phyloP scores from a whole-genome alignment of 768 basidiomycete species.

The Leccinum pellstonianum region DNA sequence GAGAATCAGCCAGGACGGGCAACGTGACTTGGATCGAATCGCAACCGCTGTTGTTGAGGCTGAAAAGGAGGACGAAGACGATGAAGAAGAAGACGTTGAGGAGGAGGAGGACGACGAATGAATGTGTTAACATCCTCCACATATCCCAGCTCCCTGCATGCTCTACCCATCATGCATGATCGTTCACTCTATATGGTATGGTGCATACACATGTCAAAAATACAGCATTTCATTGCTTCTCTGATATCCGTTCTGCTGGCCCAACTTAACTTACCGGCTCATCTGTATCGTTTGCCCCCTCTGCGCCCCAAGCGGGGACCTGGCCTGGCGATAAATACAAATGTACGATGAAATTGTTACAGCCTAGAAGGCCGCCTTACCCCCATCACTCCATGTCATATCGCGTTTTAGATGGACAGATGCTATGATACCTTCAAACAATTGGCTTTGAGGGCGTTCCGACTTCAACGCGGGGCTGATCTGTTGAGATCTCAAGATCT shows the following conservation, averaged over 20 bases:
- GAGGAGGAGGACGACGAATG: constrained; percentile 53
- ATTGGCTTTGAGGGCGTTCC: too few relatives aligned
- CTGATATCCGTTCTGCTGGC: background rate
- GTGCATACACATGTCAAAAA: constrained; percentile 35
- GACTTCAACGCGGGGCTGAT: too few relatives aligned
- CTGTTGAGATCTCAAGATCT: too few relatives aligned
- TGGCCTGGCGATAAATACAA: too few relatives aligned
- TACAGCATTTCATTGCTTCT: constrained; percentile 23
- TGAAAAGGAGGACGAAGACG: constrained; percentile 68
- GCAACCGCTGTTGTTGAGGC: constrained; percentile 87
- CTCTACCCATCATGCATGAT: constrained; percentile 21
- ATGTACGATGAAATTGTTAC: too few relatives aligned
- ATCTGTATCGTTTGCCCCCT: background rate
- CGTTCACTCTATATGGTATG: constrained; percentile 40
- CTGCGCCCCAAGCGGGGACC: background rate
- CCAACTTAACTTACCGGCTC: too few relatives aligned
- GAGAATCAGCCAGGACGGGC: constrained; percentile 94
- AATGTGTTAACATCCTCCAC: constrained; percentile 17
- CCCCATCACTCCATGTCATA: too few relatives aligned
- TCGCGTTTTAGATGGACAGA: too few relatives aligned
- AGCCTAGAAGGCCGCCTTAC: too few relatives aligned
- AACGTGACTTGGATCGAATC: constrained; percentile 92
- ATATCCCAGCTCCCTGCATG: constrained; percentile 22
- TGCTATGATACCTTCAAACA: too few relatives aligned
- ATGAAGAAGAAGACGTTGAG: constrained; percentile 72